Evolutionary conservation across 1,139 yeast species (phyloP).

Genomic region (Candida anutae): DNA sequence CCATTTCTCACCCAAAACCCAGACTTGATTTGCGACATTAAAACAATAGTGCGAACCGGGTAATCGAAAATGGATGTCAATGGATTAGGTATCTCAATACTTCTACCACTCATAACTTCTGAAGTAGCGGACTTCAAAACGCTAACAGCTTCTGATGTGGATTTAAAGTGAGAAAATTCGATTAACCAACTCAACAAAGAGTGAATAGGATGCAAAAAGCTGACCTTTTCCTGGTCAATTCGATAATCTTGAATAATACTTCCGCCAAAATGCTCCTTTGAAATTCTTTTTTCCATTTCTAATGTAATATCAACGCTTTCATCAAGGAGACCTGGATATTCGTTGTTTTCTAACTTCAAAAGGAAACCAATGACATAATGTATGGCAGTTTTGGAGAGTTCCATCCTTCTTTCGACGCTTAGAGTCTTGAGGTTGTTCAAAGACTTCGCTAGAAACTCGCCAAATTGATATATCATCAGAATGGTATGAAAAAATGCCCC

Average conservation of each 20-base stretch:
- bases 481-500: constrained; percentile 74
- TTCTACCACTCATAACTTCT: constrained; percentile 8
- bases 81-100: constrained; percentile 17
- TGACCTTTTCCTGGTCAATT: constrained; percentile 40
- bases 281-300: constrained; percentile 8
- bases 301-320: constrained; percentile 23
- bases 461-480: constrained; percentile 59
- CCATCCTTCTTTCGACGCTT: constrained; percentile 9
- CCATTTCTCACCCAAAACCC: constrained; percentile 58
- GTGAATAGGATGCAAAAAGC: constrained; percentile 78
- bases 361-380: constrained; percentile 24
- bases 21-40: constrained; percentile 48
- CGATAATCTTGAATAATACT: constrained; percentile 16
- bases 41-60: constrained; percentile 62
- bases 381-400: constrained; percentile 23
- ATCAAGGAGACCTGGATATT: constrained; percentile 21
- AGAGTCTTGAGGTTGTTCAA: constrained; percentile 22
- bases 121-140: constrained; percentile 5
- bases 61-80: constrained; percentile 52
- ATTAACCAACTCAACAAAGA: constrained; percentile 66
- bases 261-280: constrained; percentile 18
- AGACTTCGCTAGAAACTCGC: constrained; percentile 50
- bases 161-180: constrained; percentile 38
- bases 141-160: constrained; percentile 16
- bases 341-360: constrained; percentile 20